Conservation (phyloP, 2,329 filamentous ascomycete genomes). For the Apiospora koreana region DNA sequence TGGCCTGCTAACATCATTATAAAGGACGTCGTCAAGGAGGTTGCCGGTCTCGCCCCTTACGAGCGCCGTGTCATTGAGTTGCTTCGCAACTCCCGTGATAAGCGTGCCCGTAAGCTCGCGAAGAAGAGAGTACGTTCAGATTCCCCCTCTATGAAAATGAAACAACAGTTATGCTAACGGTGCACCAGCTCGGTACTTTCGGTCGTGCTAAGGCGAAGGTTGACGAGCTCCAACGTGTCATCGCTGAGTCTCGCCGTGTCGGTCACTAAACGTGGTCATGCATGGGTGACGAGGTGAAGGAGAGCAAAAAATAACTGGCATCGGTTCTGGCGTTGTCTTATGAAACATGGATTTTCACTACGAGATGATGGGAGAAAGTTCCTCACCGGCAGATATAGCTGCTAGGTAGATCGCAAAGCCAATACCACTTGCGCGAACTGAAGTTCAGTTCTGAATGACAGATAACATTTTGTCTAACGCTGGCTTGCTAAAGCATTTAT, state of each 20-base stretch:
- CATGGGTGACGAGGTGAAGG: slow-evolving; percentile 11
- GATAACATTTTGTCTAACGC: neutral
- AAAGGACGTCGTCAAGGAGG: slow-evolving; percentile 91
- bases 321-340: slow-evolving; percentile 13
- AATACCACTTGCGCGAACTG: slow-evolving; percentile 11
- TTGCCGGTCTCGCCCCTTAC: slow-evolving; percentile 91
- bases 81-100: slow-evolving; percentile 98
- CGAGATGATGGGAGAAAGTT: slow-evolving; percentile 11
- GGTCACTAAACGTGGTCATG: slow-evolving; percentile 51
- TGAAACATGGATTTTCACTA: slow-evolving; percentile 12
- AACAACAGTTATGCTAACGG: slow-evolving; percentile 7
- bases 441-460: slow-evolving; percentile 10
- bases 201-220: slow-evolving; percentile 99
- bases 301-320: slow-evolving; percentile 12
- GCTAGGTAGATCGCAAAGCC: neutral
- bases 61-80: slow-evolving; percentile 99
- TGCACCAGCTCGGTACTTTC: slow-evolving; percentile 86
- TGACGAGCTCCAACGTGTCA: slow-evolving; percentile 97
- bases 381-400: slow-evolving; percentile 9
- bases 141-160: neutral
- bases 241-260: slow-evolving; percentile 84
- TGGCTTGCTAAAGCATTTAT: neutral
- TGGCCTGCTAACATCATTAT: neutral
- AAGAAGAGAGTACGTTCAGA: slow-evolving; percentile 88
- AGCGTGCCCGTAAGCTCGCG: slow-evolving; percentile 97